phyloP scores from a whole-genome alignment of 768 basidiomycete genomes.

The Naganishia onofrii region DNA sequence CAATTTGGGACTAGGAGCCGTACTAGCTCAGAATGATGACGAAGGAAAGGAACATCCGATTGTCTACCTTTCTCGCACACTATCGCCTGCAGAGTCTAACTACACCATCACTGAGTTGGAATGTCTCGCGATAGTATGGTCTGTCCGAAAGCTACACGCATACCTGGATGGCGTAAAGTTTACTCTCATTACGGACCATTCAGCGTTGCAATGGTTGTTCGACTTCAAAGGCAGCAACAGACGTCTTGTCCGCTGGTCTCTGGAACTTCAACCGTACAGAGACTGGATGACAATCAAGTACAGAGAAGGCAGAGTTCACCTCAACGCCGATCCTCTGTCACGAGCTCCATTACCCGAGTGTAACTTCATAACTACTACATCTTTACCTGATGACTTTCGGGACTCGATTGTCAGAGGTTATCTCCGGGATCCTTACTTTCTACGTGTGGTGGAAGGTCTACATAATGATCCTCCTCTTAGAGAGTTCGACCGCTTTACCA shows the following conservation, averaged over 20 bases:
- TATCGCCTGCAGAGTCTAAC: constrained; percentile 20
- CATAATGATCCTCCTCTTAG: too few species aligned
- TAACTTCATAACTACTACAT: too few species aligned
- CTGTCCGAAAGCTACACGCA: constrained; percentile 22
- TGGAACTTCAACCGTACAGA: constrained; percentile 19
- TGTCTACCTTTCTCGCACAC: constrained; percentile 23
- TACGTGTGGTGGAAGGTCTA: too few species aligned
- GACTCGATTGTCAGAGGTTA: too few species aligned
- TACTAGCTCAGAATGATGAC: constrained; percentile 23
- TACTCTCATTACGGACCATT: constrained; percentile 16
- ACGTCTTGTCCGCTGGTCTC: constrained; percentile 21
- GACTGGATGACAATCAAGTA: too few species aligned
- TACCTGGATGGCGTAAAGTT: constrained; percentile 11
- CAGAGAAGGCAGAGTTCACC: too few species aligned
- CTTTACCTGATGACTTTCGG: too few species aligned
- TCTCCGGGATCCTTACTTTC: too few species aligned
- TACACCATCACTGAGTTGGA: constrained; percentile 33
- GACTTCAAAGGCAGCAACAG: constrained; percentile 23
- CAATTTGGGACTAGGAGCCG: constrained; percentile 26
- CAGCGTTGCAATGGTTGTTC: constrained; percentile 15
- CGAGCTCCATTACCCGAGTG: too few species aligned
- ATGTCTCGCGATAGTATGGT: constrained; percentile 31
- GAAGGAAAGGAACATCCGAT: constrained; percentile 4
- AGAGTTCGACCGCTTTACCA: too few species aligned
- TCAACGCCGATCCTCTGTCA: too few species aligned